Evolutionary conservation across 345 rosid genomes (phyloP).

Genomic region (Citrus sinensis): DVS_A1.0 CM039165.1:38609501-38610000

Average conservation of each 20-base stretch:
- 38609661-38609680: no score
- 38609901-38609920: conserved; percentile 28
- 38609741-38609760: no score
- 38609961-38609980: conserved; percentile 45
- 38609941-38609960: background rate
- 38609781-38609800: background rate
- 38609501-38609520: background rate
- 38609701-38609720: no score
- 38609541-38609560: background rate
- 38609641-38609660: no score
- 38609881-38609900: conserved; percentile 33
- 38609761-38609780: background rate
- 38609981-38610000: conserved; percentile 85
- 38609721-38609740: no score
- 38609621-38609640: no score
- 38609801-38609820: background rate
- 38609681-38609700: no score
- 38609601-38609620: no score
- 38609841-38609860: background rate
- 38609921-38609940: background rate
- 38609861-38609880: background rate
- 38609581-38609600: no score
- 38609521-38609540: background rate
- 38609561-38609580: background rate
- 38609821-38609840: background rate